A percentile compares a stretch with the other conserved stretches of the same genome.
Evolutionary conservation across 1,284 basidiomycete species (phyloP).

Genomic region (Entoloma clypeatum): DNA sequence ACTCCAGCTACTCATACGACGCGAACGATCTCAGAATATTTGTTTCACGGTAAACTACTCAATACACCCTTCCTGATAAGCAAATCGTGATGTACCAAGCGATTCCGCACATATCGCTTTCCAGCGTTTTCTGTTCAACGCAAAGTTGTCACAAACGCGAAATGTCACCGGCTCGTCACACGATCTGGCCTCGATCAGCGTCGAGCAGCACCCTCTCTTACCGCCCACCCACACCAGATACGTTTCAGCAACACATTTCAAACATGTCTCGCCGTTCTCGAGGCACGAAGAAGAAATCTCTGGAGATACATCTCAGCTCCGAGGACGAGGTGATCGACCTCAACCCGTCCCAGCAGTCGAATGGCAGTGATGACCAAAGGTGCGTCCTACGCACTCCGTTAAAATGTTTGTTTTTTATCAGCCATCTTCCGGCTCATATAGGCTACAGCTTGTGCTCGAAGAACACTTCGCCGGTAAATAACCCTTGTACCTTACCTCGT

Average conservation of each 20-base stretch:
- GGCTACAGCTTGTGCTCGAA: constrained; percentile 18
- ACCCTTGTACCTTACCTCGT: neutral
- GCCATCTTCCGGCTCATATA: neutral
- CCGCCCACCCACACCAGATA: too few species aligned
- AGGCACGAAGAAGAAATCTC: constrained; percentile 6
- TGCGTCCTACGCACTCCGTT: constrained; percentile 5
- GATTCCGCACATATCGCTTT: too few species aligned
- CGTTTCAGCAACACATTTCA: neutral
- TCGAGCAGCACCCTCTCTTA: too few species aligned
- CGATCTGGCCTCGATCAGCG: neutral
- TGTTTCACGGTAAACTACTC: too few species aligned
- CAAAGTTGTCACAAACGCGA: neutral
- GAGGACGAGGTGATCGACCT: constrained; percentile 19
- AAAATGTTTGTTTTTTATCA: neutral
- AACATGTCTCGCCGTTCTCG: constrained; percentile 6
- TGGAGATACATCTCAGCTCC: constrained; percentile 5
- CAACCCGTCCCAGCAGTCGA: constrained; percentile 20
- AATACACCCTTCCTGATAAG: too few species aligned
- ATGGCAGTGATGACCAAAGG: constrained; percentile 21
- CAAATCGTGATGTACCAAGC: too few species aligned
- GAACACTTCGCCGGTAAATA: constrained; percentile 18
- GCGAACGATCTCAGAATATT: too few species aligned
- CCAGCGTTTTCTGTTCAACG: too few species aligned
- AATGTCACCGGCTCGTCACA: neutral
- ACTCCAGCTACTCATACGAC: too few species aligned